phyloP scores from a whole-genome alignment of 2,329 filamentous ascomycete genomes.

The Didymella glomerata region DNA sequence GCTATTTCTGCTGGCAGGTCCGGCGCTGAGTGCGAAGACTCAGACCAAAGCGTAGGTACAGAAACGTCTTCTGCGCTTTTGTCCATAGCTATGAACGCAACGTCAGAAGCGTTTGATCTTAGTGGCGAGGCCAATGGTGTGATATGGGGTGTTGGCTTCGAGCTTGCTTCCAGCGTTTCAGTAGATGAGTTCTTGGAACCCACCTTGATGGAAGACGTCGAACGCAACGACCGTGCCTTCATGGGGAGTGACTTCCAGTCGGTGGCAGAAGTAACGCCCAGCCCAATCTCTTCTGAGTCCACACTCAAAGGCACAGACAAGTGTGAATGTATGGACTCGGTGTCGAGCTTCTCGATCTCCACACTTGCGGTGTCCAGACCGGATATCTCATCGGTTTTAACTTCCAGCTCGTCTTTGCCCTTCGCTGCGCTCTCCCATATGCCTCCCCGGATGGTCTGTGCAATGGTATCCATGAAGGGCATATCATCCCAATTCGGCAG shows the following conservation, averaged over 20 bases:
- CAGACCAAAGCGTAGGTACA: conserved; percentile 37
- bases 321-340: conserved; percentile 33
- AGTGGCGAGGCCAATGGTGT: conserved; percentile 61
- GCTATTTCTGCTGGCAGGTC: conserved; percentile 13
- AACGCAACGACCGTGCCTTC: conserved; percentile 65
- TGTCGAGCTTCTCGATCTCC: conserved; percentile 33
- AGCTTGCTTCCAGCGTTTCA: conserved; percentile 62
- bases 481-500: conserved; percentile 96
- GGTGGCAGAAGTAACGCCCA: conserved; percentile 37
- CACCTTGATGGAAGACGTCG: conserved; percentile 71
- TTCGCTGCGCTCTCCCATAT: conserved; percentile 67
- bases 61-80: conserved; percentile 32
- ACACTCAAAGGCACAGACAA: conserved; percentile 33
- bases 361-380: conserved; percentile 24
- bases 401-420: conserved; percentile 24
- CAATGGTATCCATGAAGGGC: conserved; percentile 83
- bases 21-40: conserved; percentile 26
- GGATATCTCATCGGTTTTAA: conserved; percentile 22
- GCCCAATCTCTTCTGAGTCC: conserved; percentile 29
- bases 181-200: conserved; percentile 72
- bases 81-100: conserved; percentile 21
- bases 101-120: conserved; percentile 44
- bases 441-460: conserved; percentile 83
- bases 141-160: conserved; percentile 67
- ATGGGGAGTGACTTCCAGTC: conserved; percentile 30